These are phyloP conservation scores for Epichloe elymi DNA, from an alignment of 2,329 filamentous ascomycete genomes.

Conservation along the genomic window DNA sequence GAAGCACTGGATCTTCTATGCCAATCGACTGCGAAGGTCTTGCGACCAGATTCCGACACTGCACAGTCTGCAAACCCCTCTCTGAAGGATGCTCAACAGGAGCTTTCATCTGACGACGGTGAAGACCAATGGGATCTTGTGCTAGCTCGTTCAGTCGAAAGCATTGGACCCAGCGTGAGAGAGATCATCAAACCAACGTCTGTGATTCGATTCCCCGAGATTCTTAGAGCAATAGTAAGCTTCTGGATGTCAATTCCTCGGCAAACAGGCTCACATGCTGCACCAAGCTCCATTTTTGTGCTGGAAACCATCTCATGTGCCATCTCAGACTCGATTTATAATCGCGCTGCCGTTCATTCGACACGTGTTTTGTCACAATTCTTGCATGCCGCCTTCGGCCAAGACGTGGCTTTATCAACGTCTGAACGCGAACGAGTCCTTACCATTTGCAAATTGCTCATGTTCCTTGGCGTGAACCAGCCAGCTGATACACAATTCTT, in stretches of 20 bases:
- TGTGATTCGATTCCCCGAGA: constrained; percentile 45
- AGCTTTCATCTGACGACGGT: constrained; percentile 1
- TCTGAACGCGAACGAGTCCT: constrained; percentile 47
- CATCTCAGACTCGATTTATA: constrained; percentile 50
- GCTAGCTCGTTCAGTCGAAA: constrained; percentile 23
- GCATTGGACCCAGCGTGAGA: constrained; percentile 27
- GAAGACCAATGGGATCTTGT: constrained; percentile 27
- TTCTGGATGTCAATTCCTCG: constrained; percentile 52
- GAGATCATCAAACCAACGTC: constrained; percentile 38
- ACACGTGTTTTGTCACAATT: constrained; percentile 58
- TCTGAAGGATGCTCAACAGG: constrained; percentile 12
- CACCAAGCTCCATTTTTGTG: constrained; percentile 48
- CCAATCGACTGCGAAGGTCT: constrained; percentile 30
- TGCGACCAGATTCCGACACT: constrained; percentile 19
- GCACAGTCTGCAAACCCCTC: constrained; percentile 1
- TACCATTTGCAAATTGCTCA: constrained; percentile 54
- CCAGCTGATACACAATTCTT: constrained; percentile 77
- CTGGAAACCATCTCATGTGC: constrained; percentile 49
- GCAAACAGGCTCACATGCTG: constrained; percentile 27
- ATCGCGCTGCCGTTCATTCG: constrained; percentile 57
- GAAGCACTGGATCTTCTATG: constrained; percentile 61
- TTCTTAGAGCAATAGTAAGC: constrained; percentile 47
- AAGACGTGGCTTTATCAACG: constrained; percentile 34
- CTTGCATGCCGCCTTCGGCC: constrained; percentile 46
- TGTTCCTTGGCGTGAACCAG: constrained; percentile 62